Conservation (phyloP, 768 basidiomycete species). For the Mycena venus region DNA sequence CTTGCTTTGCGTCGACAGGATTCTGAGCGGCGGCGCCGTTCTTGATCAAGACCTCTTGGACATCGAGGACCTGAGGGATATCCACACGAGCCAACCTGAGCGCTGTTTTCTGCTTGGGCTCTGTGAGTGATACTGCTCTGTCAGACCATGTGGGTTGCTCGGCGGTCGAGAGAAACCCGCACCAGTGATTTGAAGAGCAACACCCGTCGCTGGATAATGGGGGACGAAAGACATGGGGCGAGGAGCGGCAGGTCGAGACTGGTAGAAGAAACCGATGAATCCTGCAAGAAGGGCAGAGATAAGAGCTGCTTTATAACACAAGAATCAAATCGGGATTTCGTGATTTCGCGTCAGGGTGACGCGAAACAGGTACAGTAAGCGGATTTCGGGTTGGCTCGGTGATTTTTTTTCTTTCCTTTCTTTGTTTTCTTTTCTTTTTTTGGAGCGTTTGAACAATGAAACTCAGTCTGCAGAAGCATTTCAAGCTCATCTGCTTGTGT, state of each 20-base stretch:
- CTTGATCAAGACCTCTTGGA: slow-evolving; percentile 19
- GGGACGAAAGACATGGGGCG: slow-evolving; percentile 16
- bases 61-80: slow-evolving; percentile 21
- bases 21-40: slow-evolving; percentile 21
- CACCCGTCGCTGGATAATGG: slow-evolving; percentile 18
- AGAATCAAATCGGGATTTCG: slow-evolving; percentile 19
- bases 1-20: slow-evolving; percentile 23
- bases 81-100: slow-evolving; percentile 18
- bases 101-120: slow-evolving; percentile 18
- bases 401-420: too few relatives aligned
- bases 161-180: slow-evolving; percentile 16
- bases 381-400: slow-evolving; percentile 15
- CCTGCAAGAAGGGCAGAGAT: slow-evolving; percentile 14
- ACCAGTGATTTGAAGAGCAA: slow-evolving; percentile 22
- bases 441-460: too few relatives aligned
- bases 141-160: slow-evolving; percentile 5
- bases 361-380: slow-evolving; percentile 19
- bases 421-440: too few relatives aligned
- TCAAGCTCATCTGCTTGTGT: too few relatives aligned
- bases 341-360: slow-evolving; percentile 16
- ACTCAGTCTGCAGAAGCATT: too few relatives aligned
- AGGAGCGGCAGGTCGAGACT: slow-evolving; percentile 14
- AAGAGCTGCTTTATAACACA: slow-evolving; percentile 14
- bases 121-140: slow-evolving; percentile 13
- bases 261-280: slow-evolving; percentile 18